Percentiles rank a stretch among this genome's conserved stretches.
Conservation (phyloP, 148 eudicot species). For the Salicornia ramosissima region DNA sequence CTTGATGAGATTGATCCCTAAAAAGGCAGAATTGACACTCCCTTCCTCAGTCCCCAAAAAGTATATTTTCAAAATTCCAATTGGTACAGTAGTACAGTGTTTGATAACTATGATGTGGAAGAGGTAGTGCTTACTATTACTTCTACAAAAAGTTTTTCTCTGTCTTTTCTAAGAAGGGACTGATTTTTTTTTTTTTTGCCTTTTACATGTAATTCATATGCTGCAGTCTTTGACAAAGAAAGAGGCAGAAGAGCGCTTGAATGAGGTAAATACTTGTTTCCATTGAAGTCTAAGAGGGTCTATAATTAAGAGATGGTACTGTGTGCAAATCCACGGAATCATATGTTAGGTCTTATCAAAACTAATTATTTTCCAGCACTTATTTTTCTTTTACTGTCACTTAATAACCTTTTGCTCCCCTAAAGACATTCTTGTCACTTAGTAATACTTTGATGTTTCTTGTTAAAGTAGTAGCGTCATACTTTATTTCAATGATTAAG, state of each 20-base stretch:
- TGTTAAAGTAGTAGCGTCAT: background rate
- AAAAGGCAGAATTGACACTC: background rate
- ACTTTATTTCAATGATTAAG: background rate
- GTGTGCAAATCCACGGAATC: constrained; percentile 1
- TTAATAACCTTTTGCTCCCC: background rate
- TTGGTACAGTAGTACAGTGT: background rate
- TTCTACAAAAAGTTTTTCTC: background rate
- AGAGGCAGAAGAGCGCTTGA: constrained; percentile 88
- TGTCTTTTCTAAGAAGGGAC: background rate
- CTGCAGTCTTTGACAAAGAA: constrained; percentile 78
- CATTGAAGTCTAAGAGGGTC: background rate
- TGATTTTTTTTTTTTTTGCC: constrained; percentile 3
- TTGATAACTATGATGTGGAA: background rate
- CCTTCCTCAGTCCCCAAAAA: background rate
- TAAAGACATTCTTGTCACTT: background rate
- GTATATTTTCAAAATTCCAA: background rate
- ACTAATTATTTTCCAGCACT: background rate
- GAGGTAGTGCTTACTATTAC: background rate
- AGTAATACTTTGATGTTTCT: background rate
- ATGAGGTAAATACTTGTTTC: constrained; percentile 49
- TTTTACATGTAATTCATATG: background rate
- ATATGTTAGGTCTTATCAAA: background rate
- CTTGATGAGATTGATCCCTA: background rate
- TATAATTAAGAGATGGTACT: background rate
- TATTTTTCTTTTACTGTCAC: background rate